A percentile compares a stretch with the other conserved stretches of the same genome.
phyloP scores from a whole-genome alignment of 2,329 filamentous ascomycete species.

The Pyrenophora tritici-repentis region DNA sequence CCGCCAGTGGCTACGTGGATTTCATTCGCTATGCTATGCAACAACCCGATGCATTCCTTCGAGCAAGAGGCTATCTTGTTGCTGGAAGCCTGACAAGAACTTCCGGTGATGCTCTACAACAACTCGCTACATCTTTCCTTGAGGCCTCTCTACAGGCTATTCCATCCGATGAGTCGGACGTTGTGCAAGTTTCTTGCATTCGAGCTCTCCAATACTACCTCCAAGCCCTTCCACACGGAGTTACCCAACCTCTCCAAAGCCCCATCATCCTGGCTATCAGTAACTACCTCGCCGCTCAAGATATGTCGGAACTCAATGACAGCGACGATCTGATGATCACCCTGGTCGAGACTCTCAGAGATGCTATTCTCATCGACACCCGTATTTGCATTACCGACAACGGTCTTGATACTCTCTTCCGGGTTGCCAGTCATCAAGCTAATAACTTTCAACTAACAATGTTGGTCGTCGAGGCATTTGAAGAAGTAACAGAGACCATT shows the following conservation, averaged over 20 bases:
- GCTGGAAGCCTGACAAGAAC: conserved; percentile 78
- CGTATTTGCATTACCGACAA: conserved; percentile 74
- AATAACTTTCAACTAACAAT: conserved; percentile 89
- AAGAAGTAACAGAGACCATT: conserved; percentile 77
- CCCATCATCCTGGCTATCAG: conserved; percentile 65
- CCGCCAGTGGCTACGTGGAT: conserved; percentile 75
- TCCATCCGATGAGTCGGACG: conserved; percentile 75
- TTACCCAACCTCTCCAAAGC: conserved; percentile 63
- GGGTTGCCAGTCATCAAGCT: conserved; percentile 84
- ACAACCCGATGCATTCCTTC: conserved; percentile 73
- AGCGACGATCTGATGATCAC: conserved; percentile 92
- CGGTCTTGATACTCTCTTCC: conserved; percentile 83
- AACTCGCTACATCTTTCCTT: conserved; percentile 66
- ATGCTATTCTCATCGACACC: conserved; percentile 80
- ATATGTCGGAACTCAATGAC: conserved; percentile 81
- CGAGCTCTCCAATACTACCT: conserved; percentile 77
- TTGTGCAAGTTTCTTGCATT: conserved; percentile 90
- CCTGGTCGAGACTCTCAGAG: conserved; percentile 81
- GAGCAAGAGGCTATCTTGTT: conserved; percentile 84
- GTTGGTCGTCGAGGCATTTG: conserved; percentile 87
- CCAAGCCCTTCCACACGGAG: conserved; percentile 56
- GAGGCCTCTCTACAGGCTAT: conserved; percentile 77
- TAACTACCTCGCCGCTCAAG: conserved; percentile 77
- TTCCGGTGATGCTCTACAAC: conserved; percentile 60
- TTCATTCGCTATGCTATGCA: conserved; percentile 79